These are phyloP conservation scores for Calycina herbarum DNA, from an alignment of 2,329 filamentous ascomycete species.

Conservation along the genomic window DNA sequence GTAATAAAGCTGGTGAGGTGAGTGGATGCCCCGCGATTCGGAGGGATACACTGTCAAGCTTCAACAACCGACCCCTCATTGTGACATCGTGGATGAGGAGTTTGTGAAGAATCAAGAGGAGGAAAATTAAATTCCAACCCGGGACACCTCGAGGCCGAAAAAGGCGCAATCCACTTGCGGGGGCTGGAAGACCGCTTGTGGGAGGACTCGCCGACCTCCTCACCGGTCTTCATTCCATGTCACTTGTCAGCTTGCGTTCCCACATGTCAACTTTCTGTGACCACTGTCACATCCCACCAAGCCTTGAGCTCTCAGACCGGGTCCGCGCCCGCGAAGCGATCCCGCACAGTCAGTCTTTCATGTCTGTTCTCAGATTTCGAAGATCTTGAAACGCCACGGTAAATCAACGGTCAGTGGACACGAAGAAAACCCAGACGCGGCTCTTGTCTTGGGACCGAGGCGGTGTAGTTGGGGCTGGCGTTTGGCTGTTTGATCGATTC, in stretches of 20 bases:
- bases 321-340: not conserved
- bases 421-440: not conserved
- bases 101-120: not conserved
- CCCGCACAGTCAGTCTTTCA: not conserved
- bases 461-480: not conserved
- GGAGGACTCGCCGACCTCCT: not conserved
- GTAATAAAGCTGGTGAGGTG: not conserved
- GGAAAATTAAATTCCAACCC: not conserved
- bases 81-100: not conserved
- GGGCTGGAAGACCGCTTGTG: not conserved
- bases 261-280: too few species aligned
- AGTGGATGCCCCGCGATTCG: not conserved
- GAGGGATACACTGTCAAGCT: conserved; percentile 2
- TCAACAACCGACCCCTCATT: not conserved
- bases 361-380: conserved; percentile 1
- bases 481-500: not conserved
- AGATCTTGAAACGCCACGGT: not conserved
- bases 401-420: not conserved
- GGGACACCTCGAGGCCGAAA: not conserved
- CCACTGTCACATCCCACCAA: not conserved
- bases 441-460: not conserved
- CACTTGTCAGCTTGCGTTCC: too few species aligned
- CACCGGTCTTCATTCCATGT: not conserved
- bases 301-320: not conserved
- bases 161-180: not conserved